A percentile compares a stretch with the other conserved stretches of the same genome.
phyloP scores from a whole-genome alignment of 768 basidiomycete genomes.

The Podaxis mareebaensis region DNA sequence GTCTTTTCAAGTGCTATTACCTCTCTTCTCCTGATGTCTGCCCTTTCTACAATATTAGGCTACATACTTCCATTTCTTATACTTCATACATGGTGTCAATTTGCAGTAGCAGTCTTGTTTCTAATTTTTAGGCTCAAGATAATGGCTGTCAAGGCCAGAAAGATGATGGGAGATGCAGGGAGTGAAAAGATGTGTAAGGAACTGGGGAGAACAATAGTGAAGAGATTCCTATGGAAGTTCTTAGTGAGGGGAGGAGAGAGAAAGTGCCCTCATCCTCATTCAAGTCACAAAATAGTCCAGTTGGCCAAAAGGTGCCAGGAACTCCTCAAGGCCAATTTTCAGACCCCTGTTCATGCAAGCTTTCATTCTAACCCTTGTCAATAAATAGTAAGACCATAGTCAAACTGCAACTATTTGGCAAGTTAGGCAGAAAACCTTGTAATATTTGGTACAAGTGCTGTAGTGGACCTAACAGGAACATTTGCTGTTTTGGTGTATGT shows the following conservation, averaged over 20 bases:
- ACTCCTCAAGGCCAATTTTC: slow-evolving; percentile 39
- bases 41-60: slow-evolving; percentile 92
- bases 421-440: too few relatives aligned
- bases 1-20: slow-evolving; percentile 90
- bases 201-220: slow-evolving; percentile 76
- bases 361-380: slow-evolving; percentile 57
- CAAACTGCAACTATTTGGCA: slow-evolving; percentile 86
- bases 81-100: slow-evolving; percentile 66
- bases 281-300: slow-evolving; percentile 22
- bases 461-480: too few relatives aligned
- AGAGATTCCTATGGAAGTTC: slow-evolving; percentile 64
- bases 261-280: slow-evolving; percentile 20
- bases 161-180: slow-evolving; percentile 66
- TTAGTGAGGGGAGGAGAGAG: slow-evolving; percentile 65
- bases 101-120: slow-evolving; percentile 80
- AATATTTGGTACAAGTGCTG: too few relatives aligned
- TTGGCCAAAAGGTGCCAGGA: slow-evolving; percentile 65
- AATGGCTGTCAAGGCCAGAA: slow-evolving; percentile 72
- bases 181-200: slow-evolving; percentile 87
- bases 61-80: slow-evolving; percentile 85
- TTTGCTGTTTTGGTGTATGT: too few relatives aligned
- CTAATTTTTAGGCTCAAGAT: slow-evolving; percentile 89
- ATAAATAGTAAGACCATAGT: slow-evolving; percentile 98
- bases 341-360: too few relatives aligned
- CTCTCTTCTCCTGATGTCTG: slow-evolving; percentile 89